Evolutionary conservation across 2,329 filamentous ascomycete species (phyloP), one percentile per base, ranked within the genome.

Genomic region (Exophiala alcalophila): DNA sequence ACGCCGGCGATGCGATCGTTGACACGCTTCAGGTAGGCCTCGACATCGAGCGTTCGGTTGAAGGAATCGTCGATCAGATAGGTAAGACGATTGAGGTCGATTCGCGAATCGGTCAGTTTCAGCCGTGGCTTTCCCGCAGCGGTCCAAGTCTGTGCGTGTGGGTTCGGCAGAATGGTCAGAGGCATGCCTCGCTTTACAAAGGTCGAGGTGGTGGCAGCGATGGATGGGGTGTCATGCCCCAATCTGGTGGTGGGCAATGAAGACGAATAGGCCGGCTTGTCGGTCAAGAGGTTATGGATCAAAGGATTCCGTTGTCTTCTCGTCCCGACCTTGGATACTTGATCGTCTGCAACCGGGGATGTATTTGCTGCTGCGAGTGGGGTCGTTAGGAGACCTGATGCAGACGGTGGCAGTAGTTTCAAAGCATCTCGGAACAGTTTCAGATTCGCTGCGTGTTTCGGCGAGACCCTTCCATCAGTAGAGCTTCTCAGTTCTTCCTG

Each of bases 61-160:
- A 98, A 98, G 0, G 89, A 96, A 62, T 98, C 88, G 54, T 98
- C 86, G 51, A 98, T 96, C 3, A 98, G 71, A 57, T 91, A 74
- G 0, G 94, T 78, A 1, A 98, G 76, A 4, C 89, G 83, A 2
- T 84, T 77, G 14, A 97, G 76, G 61, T 97, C 85, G 57, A 98
- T 85, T 34, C 80, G 80, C 0, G 82, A 80, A 63, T 96, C 88
- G 1, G 84, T 86, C 3, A 97, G 71, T 24, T 77, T 79, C 31
- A 94, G 71, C 4, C 77, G 75, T 11, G 78, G 79, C 1, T 74
- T 75, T 10, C 69, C 67, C 0, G 83, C 81, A 14, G 83, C 79
- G 25, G 67, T 68, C 91, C 91, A 96, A 2, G 78, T 76, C 4
- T 70, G 64, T 2, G 71, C 63, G 16, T 74, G 72, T 1, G 86